Evolutionary conservation across 768 basidiomycete genomes (phyloP), one percentile per base, ranked within the genome.

Genomic region (Gyrodon lividus): DNA sequence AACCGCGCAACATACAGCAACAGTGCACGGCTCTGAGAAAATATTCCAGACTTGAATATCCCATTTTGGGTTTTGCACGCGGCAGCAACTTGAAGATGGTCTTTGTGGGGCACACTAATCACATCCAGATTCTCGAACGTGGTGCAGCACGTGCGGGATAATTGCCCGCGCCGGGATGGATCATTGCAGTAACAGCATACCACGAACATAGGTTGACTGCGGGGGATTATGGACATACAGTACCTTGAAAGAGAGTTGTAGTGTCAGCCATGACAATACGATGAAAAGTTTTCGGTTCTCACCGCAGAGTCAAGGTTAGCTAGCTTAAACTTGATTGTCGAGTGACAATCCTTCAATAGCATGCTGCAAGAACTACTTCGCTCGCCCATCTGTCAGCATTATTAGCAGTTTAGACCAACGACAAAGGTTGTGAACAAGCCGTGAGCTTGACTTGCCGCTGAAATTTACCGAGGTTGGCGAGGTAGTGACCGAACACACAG

Each of bases 101-200:
- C 74, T 16, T 70, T 62, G 7, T 67, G 59, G 1, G 54, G 19
- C 63, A 49, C 53, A 24, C n/a, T n/a, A n/a, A n/a, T n/a, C n/a
- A n/a, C n/a, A n/a, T n/a, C n/a, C n/a, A n/a, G n/a, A n/a, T n/a
- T n/a, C n/a, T n/a, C n/a, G n/a, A n/a, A n/a, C n/a, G n/a, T n/a
- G n/a, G n/a, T n/a, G n/a, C n/a, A n/a, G n/a, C n/a, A n/a, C n/a
- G n/a, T n/a, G n/a, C n/a, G n/a, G n/a, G n/a, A n/a, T n/a, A n/a
- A n/a, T 87, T 87, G 60, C 78, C 76, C 6, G 81, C 78, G 52
- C 75, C 76, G 61, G 83, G 84, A n/a, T 1, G 78, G 73, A 28
- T n/a, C n/a, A 83, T 78, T 7, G 78, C 76, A 2, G 81, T 74
- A 28, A 84, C 69, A 38, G 84, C 72, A 51, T 78, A 81, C 85